A percentile compares a stretch with the other conserved stretches of the same genome.
Conservation (phyloP, 148 eudicot genomes). For the Chenopodium formosanum region DNA sequence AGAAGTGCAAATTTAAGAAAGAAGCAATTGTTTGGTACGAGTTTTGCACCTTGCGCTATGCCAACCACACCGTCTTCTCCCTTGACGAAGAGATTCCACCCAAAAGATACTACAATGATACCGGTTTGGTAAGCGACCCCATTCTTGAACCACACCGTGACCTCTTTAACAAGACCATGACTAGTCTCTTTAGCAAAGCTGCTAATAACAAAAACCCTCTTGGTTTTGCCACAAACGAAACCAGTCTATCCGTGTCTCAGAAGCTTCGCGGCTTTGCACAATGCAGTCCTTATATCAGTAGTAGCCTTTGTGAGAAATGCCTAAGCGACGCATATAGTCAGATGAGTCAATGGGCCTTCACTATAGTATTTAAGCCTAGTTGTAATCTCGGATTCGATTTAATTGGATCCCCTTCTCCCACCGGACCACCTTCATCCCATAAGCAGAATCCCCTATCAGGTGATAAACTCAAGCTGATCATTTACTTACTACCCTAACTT, state of each 20-base stretch:
- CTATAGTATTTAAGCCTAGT: conserved; percentile 32
- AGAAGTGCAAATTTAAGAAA: conserved; percentile 2
- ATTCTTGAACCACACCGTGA: background rate
- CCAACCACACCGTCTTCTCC: conserved; percentile 12
- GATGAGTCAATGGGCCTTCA: background rate
- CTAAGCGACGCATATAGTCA: conserved; percentile 5
- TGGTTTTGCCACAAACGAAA: conserved; percentile 9
- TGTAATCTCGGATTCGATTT: conserved; percentile 28
- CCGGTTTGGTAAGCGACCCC: conserved; percentile 1
- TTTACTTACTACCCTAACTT: no score
- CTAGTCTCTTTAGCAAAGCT: conserved; percentile 2
- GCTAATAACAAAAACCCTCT: background rate
- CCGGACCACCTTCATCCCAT: background rate
- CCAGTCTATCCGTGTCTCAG: background rate
- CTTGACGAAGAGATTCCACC: background rate
- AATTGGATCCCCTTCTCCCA: background rate
- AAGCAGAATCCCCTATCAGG: background rate
- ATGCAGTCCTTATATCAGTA: conserved; percentile 33
- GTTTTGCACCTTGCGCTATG: conserved; percentile 20
- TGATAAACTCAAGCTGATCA: background rate
- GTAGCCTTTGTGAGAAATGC: conserved; percentile 20
- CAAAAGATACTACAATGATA: background rate
- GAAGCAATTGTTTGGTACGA: conserved; percentile 21
- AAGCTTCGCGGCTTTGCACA: conserved; percentile 24
- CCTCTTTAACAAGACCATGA: background rate